Base-by-base conservation (phyloP, 2,329 filamentous ascomycete species). In the Fusarium nanum region DNA sequence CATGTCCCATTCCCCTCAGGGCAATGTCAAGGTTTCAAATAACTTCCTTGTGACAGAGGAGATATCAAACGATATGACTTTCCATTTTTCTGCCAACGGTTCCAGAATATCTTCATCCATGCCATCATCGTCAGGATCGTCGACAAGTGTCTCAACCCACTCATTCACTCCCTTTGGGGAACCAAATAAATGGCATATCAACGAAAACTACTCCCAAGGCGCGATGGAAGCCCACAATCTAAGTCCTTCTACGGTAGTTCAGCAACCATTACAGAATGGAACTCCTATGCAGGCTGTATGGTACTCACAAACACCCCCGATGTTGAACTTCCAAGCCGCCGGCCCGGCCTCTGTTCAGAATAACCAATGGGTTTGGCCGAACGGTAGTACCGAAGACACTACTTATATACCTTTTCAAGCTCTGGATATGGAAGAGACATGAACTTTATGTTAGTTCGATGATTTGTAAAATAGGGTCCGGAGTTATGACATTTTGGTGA, bases 261-360 rank as follows among this genome's bases (percentile, higher is more conserved):
- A 76, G 2, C 75, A 77, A 40, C 67, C 70, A 16, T 57, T 75
- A 22, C 65, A 74, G 20, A 74, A 71, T 44, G 58, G 74, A 32
- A 60, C 72, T 14, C 67, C 73, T 20, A 55, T 77, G 54, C 76
- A 75, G 37, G 72, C 68, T 42, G 50, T 72, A 37, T 79, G 77
- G 77, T 75, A 69, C 57, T 75, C 59, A n/a, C 76, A 77, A 58
- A 70, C 76, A 59, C 69, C 72, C n/a, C 61, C 68, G 3, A 66
- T 76, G 58, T 73, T 77, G 72, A 76, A 77, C 58, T 74, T 78
- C 45, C 77, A 78, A 60, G 69, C 77, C 41, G 37, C 68, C 0
- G 70, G 63, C 1, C 60, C 72, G 45, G 67, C 71, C 63, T 67
- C 76, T 37, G 64, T 75, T 30, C 67, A 70, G 13, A 59, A 66